These are phyloP conservation scores for Alternaria ethzedia DNA, from an alignment of 2,329 filamentous ascomycete species.

Conservation along the genomic window DNA sequence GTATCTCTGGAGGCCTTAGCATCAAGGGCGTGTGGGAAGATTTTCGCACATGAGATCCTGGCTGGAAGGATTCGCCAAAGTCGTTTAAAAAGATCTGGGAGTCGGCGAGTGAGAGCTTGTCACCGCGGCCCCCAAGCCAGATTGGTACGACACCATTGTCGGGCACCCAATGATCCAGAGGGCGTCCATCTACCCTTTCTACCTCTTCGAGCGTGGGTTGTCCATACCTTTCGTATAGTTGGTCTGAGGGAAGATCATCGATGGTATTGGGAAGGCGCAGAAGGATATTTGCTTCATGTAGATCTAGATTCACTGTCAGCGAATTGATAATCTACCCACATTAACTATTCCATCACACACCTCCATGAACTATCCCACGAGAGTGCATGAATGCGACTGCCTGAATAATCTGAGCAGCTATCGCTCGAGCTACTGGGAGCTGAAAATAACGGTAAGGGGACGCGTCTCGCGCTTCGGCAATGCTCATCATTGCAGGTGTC, in stretches of 20 bases:
- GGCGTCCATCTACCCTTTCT: slow-evolving; percentile 2
- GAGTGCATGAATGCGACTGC: slow-evolving; percentile 17
- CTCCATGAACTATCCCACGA: slow-evolving; percentile 17
- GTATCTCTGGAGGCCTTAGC: background rate
- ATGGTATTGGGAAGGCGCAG: slow-evolving; percentile 12
- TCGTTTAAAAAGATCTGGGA: background rate
- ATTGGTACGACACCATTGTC: slow-evolving; percentile 14
- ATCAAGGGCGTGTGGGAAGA: background rate
- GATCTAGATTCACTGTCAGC: slow-evolving; percentile 11
- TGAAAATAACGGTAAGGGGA: slow-evolving; percentile 6
- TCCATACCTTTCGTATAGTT: background rate
- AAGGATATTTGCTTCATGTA: slow-evolving; percentile 17
- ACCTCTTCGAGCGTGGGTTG: background rate
- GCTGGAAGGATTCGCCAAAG: background rate
- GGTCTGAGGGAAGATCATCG: slow-evolving; percentile 3
- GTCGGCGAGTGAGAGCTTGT: slow-evolving; percentile 6
- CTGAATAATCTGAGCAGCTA: slow-evolving; percentile 16
- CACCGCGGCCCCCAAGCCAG: slow-evolving; percentile 9
- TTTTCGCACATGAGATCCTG: background rate
- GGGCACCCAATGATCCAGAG: slow-evolving; percentile 19
- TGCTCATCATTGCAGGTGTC: slow-evolving; percentile 37
- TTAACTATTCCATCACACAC: slow-evolving; percentile 1
- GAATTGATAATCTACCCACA: background rate
- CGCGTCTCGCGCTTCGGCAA: slow-evolving; percentile 15
- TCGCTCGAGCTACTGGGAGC: slow-evolving; percentile 13